Percentiles rank a stretch among this genome's conserved stretches.
Evolutionary conservation across 305 asterid genomes (phyloP).

Genomic region (Striga hermonthica): DNA sequence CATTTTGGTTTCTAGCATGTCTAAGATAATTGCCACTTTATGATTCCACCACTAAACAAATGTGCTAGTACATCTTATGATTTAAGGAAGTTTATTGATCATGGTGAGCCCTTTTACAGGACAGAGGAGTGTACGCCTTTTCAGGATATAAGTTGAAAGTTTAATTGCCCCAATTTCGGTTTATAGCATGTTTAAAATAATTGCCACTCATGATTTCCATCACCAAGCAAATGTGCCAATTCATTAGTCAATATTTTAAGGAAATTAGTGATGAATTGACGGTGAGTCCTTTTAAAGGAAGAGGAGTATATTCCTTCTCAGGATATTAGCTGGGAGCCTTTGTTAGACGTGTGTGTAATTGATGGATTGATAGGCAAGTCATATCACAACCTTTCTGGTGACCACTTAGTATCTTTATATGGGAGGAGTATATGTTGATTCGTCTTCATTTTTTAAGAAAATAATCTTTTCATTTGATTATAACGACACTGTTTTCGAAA

Average conservation of each 20-base stretch:
- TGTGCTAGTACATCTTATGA: conserved; percentile 7
- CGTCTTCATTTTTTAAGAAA: neutral
- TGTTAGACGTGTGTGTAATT: neutral
- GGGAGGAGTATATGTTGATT: neutral
- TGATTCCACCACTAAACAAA: conserved; percentile 13
- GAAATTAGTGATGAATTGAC: neutral
- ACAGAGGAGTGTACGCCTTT: neutral
- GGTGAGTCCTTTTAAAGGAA: neutral
- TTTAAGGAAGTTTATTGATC: conserved; percentile 6
- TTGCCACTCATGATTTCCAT: neutral
- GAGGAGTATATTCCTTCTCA: neutral
- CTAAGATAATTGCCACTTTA: neutral
- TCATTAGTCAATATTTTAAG: no score
- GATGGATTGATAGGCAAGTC: neutral
- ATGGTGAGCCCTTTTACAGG: neutral
- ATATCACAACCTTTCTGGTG: neutral
- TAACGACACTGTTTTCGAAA: neutral
- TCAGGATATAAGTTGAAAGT: neutral
- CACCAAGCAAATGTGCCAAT: no score
- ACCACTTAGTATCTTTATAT: neutral
- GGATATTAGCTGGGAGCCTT: neutral
- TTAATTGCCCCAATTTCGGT: neutral
- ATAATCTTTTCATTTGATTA: neutral
- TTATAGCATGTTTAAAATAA: neutral
- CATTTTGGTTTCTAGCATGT: neutral